Evolutionary conservation across 2,329 filamentous ascomycete genomes (phyloP).

Genomic region (Aspergillus sp.): DNA sequence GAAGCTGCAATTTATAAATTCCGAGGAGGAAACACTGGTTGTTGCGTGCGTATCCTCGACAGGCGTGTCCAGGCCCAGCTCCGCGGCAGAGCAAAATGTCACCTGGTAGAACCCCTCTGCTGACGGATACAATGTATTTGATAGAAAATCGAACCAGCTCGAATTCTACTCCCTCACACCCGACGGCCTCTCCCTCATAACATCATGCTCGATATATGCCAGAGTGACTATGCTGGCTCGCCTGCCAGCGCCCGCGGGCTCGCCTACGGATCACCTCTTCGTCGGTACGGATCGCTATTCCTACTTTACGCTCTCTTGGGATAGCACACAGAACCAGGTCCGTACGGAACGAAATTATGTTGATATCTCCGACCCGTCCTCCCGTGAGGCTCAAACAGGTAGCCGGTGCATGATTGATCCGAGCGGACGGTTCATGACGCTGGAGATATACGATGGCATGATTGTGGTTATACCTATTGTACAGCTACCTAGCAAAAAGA

Average conservation of each 20-base stretch:
- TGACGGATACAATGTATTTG: slow-evolving; percentile 14
- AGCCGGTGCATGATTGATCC: slow-evolving; percentile 86
- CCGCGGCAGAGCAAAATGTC: background rate
- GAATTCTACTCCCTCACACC: slow-evolving; percentile 77
- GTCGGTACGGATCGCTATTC: slow-evolving; percentile 87
- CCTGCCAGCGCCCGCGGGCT: slow-evolving; percentile 64
- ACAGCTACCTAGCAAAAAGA: slow-evolving; percentile 57
- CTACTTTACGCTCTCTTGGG: slow-evolving; percentile 90
- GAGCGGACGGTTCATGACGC: slow-evolving; percentile 67
- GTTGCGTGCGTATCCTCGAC: slow-evolving; percentile 70
- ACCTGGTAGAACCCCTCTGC: background rate
- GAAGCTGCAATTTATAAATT: slow-evolving; percentile 74
- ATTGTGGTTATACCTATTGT: slow-evolving; percentile 67
- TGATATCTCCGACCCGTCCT: slow-evolving; percentile 64
- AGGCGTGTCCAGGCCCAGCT: background rate
- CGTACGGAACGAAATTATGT: slow-evolving; percentile 63
- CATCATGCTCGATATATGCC: slow-evolving; percentile 78
- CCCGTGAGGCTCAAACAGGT: slow-evolving; percentile 77
- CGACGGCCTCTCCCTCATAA: slow-evolving; percentile 64
- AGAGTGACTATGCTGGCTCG: slow-evolving; percentile 78
- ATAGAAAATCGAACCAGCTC: slow-evolving; percentile 79
- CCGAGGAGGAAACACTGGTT: slow-evolving; percentile 79
- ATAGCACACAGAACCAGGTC: slow-evolving; percentile 59
- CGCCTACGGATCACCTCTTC: slow-evolving; percentile 81
- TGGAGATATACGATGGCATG: slow-evolving; percentile 72